A percentile compares a stretch with the other conserved stretches of the same genome.
Evolutionary conservation across 169 alveolate genomes (phyloP).

Genomic region (Plasmodium knowlesi): DNA sequence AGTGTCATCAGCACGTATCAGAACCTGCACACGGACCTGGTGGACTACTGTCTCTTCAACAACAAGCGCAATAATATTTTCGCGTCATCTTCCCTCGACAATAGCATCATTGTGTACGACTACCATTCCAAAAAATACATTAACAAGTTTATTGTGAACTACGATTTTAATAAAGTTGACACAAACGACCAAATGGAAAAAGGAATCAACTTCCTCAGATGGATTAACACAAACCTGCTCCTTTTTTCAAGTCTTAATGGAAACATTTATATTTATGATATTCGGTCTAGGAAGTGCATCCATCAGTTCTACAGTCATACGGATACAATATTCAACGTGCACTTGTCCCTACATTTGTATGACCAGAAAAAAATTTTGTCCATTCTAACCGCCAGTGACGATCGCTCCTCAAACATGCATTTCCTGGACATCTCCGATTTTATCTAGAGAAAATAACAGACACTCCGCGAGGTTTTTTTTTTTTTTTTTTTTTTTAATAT

Average conservation of each 20-base stretch:
- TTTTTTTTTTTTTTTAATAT: no score
- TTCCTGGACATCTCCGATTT: conserved; percentile 28
- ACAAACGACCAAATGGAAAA: conserved; percentile 27
- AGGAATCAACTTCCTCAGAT: conserved; percentile 51
- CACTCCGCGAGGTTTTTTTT: not conserved
- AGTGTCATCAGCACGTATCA: conserved; percentile 20
- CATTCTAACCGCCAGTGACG: conserved; percentile 67
- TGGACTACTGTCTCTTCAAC: conserved; percentile 63
- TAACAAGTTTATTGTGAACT: conserved; percentile 37
- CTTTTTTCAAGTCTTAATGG: conserved; percentile 73
- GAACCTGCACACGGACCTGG: conserved; percentile 41
- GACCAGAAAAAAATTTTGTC: conserved; percentile 37
- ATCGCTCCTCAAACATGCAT: conserved; percentile 47
- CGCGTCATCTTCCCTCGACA: conserved; percentile 68
- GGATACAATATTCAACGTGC: conserved; percentile 54
- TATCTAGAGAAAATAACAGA: not conserved
- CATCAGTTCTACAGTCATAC: conserved; percentile 68
- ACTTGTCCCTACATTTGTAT: conserved; percentile 53
- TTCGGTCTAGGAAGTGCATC: conserved; percentile 47
- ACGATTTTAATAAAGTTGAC: conserved; percentile 23
- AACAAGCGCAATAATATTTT: conserved; percentile 43
- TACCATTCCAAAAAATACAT: conserved; percentile 40
- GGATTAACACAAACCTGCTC: conserved; percentile 51
- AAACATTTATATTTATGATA: conserved; percentile 58
- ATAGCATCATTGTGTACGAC: conserved; percentile 41